Evolutionary conservation across 768 basidiomycete genomes (phyloP).

Genomic region (Hygrophoropsis aurantiaca): DNA sequence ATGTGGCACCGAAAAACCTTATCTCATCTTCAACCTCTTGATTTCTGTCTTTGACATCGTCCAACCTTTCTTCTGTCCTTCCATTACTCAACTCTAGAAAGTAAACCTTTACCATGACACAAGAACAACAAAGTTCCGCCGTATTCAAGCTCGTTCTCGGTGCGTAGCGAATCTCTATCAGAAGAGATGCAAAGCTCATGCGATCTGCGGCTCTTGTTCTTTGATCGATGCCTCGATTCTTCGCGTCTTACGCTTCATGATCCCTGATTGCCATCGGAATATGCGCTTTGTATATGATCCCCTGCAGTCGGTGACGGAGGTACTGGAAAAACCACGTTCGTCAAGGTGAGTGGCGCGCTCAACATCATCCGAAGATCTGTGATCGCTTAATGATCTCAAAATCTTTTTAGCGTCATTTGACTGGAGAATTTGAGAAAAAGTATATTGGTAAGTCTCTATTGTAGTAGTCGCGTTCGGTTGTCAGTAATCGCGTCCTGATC

Average conservation of each 20-base stretch:
- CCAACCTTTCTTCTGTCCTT: slow-evolving; percentile 16
- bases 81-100: slow-evolving; percentile 19
- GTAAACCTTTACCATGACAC: slow-evolving; percentile 41
- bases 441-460: slow-evolving; percentile 76
- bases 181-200: slow-evolving; percentile 23
- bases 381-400: slow-evolving; percentile 61
- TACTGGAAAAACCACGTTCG: slow-evolving; percentile 97
- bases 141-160: slow-evolving; percentile 99
- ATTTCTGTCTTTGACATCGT: slow-evolving; percentile 32
- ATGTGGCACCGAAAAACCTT: slow-evolving; percentile 34
- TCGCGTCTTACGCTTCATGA: slow-evolving; percentile 7
- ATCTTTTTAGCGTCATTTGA: slow-evolving; percentile 82
- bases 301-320: slow-evolving; percentile 89
- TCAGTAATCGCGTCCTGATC: slow-evolving; percentile 9
- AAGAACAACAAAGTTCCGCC: slow-evolving; percentile 82
- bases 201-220: slow-evolving; percentile 30
- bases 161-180: slow-evolving; percentile 39
- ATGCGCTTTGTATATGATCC: slow-evolving; percentile 11
- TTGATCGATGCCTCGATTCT: slow-evolving; percentile 55
- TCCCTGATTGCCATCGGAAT: slow-evolving; percentile 5
- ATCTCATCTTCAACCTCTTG: slow-evolving; percentile 30
- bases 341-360: slow-evolving; percentile 67
- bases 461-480: slow-evolving; percentile 10
- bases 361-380: slow-evolving; percentile 13
- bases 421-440: slow-evolving; percentile 99